Evolutionary conservation across 1,139 yeast species (phyloP), one percentile per base, ranked within the genome.

Genomic region (Saccharomyces hybrid): DNA sequence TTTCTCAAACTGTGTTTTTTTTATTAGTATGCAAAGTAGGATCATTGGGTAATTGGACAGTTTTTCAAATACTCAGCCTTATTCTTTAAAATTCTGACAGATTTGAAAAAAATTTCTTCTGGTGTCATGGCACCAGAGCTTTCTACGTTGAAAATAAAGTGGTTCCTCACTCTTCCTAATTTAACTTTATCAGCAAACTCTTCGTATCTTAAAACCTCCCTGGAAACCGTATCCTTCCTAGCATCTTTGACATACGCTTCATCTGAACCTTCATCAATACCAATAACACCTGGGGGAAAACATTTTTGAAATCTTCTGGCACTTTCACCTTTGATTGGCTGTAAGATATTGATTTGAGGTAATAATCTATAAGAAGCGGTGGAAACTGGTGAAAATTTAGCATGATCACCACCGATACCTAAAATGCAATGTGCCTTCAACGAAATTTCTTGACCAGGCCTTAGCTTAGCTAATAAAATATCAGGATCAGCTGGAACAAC

Each of bases 101-200:
- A 83, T 72, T 93, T 93, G 73, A 88, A 83, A 73, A 93, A 93
- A 54, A 93, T 89, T 72, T 91, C 98, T 66, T 88, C 96, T 25
- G 99, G 96, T 31, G 89, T 79, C 96, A 93, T 91, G 51, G 97
- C 96, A 46, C 99, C 98, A 3, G 96, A 85, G 56, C 95, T 84
- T 73, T 93, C 99, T 54, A 93, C 88, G 67, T 88, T 89, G 76
- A 89, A 93, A 53, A 93, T 88, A 70, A 93, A 93, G 67, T 93
- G 96, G 70, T 88, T 96, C 71, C 96, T 84, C 64, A 79, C 79
- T 73, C 99, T 83, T 46, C 98, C 99, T 56, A 93, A 78, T 71
- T 86, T 86, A 55, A 93, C 98, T 67, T 88, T 88, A 50, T 85
- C 95, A 52, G 85, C 78, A 65, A 93, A 93, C 69, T 93, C 96